A percentile compares a stretch with the other conserved stretches of the same genome.
These are phyloP conservation scores for Avena sativa DNA, from an alignment of 176 grass and related monocot genomes.

Conservation along the genomic window DNA sequence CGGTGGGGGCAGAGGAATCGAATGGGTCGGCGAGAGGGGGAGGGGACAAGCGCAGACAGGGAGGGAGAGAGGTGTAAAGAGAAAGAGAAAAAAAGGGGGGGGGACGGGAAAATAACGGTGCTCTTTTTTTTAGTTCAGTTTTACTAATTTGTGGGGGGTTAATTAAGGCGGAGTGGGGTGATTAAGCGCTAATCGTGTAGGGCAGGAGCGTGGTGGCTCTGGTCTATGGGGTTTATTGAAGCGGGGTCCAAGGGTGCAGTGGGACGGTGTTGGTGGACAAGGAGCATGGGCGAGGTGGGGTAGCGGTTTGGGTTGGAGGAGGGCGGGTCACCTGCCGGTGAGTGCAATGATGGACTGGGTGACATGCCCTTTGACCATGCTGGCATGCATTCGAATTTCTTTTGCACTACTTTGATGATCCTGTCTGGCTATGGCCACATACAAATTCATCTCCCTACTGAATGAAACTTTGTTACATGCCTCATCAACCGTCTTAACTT, in stretches of 20 bases:
- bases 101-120: constrained; percentile 40
- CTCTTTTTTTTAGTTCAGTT: constrained; percentile 41
- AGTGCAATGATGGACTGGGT: neutral
- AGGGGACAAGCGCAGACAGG: constrained; percentile 21
- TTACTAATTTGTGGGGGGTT: constrained; percentile 6
- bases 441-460: too few species aligned
- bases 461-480: too few species aligned
- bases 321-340: constrained; percentile 54
- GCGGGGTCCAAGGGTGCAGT: neutral
- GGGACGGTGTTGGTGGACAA: neutral
- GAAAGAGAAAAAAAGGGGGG: constrained; percentile 35
- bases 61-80: constrained; percentile 34
- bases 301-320: neutral
- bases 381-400: neutral
- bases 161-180: constrained; percentile 38
- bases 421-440: neutral
- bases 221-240: neutral
- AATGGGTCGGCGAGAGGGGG: constrained; percentile 40
- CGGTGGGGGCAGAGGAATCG: constrained; percentile 46
- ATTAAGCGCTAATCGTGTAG: constrained; percentile 34
- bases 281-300: neutral
- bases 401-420: neutral
- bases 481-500: too few species aligned
- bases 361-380: neutral
- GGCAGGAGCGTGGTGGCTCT: neutral